Evolutionary conservation across 1,284 basidiomycete species (phyloP), one percentile per base, ranked within the genome.

Genomic region (Rhodotorula mucilaginosa): DNA sequence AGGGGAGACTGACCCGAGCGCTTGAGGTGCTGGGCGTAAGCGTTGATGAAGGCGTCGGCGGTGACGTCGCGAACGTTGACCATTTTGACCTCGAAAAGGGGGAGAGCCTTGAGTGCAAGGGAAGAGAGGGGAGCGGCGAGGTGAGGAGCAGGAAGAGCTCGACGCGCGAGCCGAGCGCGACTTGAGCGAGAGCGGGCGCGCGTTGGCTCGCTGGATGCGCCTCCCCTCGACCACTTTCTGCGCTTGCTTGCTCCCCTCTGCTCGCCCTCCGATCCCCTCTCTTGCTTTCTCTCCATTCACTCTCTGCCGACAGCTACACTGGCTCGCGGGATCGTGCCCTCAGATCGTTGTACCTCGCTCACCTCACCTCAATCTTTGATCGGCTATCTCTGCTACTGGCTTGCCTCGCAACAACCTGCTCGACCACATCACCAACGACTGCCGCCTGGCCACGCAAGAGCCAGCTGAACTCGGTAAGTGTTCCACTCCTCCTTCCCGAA

Each of bases 11-110:
- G 62, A 69, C 72, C 70, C 44, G 70, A 73, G 60, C 69, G 61
- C 68, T 74, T 73, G 58, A 73, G 68, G 71, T 72, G 94, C 80
- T 90, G 91, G 79, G 92, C 86, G 84, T 97, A 97, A 80, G 93
- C 93, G 76, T 86, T 80, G 52, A 70, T 68, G 65, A 70, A 69
- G 64, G 62, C 88, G 77, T 93, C 91, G 81, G 94, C 90, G 83
- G 80, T 78, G 76, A 82, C 80, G 79, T 83, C 82, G 73, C 80
- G 78, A 72, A 82, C 81, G 59, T 51, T 56, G 52, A 67, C 65
- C 70, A 72, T 75, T 61, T 16, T 49, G 48, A 58, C 34, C 57
- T 39, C 47, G 21, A 65, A 29, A 21, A 47, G 57, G 58, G 56
- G 62, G 70, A 69, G 62, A 64, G 63, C 68, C 58, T 64, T 69